Evolutionary conservation across 1,139 yeast genomes (phyloP).

Genomic region (Geotrichum restrictum): DNA sequence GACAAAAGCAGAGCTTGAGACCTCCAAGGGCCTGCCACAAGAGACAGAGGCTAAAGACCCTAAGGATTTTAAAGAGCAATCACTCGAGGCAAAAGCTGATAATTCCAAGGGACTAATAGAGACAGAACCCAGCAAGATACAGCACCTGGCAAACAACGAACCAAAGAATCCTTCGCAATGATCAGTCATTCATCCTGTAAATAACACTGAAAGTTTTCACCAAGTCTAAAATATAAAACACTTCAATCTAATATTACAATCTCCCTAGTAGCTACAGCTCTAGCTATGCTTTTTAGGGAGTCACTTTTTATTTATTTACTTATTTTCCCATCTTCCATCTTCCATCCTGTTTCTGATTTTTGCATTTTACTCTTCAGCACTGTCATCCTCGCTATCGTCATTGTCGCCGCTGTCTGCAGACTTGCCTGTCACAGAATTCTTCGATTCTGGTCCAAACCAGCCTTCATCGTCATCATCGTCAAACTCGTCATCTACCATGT

Average conservation of each 20-base stretch:
- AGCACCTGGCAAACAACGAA: too few species aligned
- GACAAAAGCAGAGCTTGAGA: too few species aligned
- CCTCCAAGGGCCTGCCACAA: neutral
- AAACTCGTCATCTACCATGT: conserved; percentile 21
- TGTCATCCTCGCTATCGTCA: conserved; percentile 27
- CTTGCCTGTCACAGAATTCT: conserved; percentile 25
- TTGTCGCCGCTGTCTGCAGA: conserved; percentile 23
- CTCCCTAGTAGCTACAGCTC: neutral
- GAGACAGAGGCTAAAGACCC: neutral
- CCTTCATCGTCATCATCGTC: conserved; percentile 38
- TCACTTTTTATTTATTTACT: too few species aligned
- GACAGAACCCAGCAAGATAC: too few species aligned
- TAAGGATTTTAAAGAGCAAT: neutral
- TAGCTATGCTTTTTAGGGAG: neutral
- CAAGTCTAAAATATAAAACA: neutral
- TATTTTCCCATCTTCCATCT: too few species aligned
- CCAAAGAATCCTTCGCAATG: too few species aligned
- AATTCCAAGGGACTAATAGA: too few species aligned
- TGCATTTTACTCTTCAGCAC: conserved; percentile 24
- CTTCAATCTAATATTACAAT: neutral
- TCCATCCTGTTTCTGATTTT: too few species aligned
- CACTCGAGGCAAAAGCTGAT: neutral
- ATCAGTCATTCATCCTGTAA: too few species aligned
- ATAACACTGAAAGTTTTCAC: neutral
- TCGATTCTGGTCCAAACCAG: conserved; percentile 45